phyloP scores from a whole-genome alignment of 139 green algal genomes.

The Chlamydomonas applanata region DNA sequence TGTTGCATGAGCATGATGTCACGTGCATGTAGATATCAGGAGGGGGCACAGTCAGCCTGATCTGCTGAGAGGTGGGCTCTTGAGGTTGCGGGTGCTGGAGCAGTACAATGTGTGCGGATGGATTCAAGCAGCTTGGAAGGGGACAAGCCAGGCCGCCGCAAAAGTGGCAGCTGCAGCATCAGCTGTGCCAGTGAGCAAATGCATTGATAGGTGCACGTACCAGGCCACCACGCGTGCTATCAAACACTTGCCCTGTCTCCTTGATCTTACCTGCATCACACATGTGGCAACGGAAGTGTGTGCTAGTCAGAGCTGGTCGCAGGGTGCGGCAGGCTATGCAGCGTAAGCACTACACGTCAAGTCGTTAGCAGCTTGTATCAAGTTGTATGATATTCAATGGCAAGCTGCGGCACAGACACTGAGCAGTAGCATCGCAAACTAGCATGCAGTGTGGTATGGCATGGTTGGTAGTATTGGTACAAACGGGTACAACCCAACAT shows the following conservation, averaged over 20 bases:
- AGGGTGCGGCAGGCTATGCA: not conserved
- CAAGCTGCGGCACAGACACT: not conserved
- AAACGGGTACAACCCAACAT: no score
- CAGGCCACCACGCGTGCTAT: constrained; percentile 41
- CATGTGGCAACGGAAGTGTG: not conserved
- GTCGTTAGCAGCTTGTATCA: not conserved
- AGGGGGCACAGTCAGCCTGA: no score
- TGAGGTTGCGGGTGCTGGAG: no score
- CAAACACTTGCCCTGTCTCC: constrained; percentile 36
- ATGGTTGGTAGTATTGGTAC: no score
- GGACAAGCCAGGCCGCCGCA: no score
- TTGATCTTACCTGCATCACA: constrained; percentile 23
- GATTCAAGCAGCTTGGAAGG: no score
- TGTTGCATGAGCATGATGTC: no score
- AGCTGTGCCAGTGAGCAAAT: not conserved
- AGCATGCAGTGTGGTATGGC: not conserved
- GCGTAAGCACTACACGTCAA: not conserved
- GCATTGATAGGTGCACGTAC: constrained; percentile 30
- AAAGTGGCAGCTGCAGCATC: no score
- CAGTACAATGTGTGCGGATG: no score
- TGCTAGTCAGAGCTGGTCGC: not conserved
- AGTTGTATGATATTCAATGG: not conserved
- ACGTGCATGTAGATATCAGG: no score
- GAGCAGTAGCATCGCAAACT: not conserved
- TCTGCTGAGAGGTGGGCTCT: no score